Percentiles rank a stretch among this genome's conserved stretches.
Conservation (phyloP, 306 rosid genomes). For the Mimosa pudica region DNA sequence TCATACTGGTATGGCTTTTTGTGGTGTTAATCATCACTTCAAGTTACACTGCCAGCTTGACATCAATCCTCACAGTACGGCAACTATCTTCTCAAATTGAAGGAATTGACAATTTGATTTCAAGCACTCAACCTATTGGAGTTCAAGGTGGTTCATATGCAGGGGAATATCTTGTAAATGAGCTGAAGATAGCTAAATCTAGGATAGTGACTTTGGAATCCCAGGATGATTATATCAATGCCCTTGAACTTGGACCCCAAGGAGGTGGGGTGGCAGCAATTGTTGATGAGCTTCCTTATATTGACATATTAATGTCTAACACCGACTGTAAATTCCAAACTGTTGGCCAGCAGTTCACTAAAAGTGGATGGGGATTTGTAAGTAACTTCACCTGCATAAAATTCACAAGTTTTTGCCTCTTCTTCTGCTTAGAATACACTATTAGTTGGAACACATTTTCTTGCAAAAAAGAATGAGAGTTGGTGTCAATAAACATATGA, state of each 20-base stretch:
- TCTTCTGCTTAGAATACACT: neutral
- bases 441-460: neutral
- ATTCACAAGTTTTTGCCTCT: neutral
- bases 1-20: slow-evolving; percentile 84
- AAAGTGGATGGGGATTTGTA: slow-evolving; percentile 93
- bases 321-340: slow-evolving; percentile 61
- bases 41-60: slow-evolving; percentile 94
- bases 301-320: slow-evolving; percentile 60
- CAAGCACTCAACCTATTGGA: slow-evolving; percentile 70
- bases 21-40: slow-evolving; percentile 90
- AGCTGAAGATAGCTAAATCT: slow-evolving; percentile 65
- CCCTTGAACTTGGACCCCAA: slow-evolving; percentile 62
- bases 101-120: slow-evolving; percentile 73
- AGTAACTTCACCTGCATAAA: slow-evolving; percentile 42
- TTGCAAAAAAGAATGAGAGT: neutral
- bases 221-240: slow-evolving; percentile 51
- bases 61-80: slow-evolving; percentile 83
- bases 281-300: slow-evolving; percentile 88
- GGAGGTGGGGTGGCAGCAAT: slow-evolving; percentile 81
- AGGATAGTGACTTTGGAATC: slow-evolving; percentile 61
- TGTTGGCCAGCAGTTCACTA: slow-evolving; percentile 85
- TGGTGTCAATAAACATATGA: neutral
- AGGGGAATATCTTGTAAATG: slow-evolving; percentile 60
- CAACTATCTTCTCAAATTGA: slow-evolving; percentile 70
- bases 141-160: slow-evolving; percentile 82